Base-by-base conservation (phyloP, 257 asterid genomes). In the Primulina eburnea region DNA sequence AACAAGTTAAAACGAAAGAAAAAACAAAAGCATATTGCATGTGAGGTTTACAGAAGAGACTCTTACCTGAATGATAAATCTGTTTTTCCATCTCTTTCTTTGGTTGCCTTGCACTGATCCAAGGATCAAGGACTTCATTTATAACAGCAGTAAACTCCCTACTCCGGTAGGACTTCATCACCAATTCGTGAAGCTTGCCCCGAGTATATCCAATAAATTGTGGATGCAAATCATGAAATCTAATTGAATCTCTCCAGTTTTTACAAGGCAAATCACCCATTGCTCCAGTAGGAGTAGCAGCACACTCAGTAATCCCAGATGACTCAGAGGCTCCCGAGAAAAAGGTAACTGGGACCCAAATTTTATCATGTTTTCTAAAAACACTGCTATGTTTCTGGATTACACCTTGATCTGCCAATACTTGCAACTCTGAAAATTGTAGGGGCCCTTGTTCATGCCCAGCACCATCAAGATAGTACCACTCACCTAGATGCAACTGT, bases 111-210 rank as follows among this genome's bases (percentile, higher is more conserved):
- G 90, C 89, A 88, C 78, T 89, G 70, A 94, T 86, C 99, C 99
- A 94, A 56, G 99, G 99, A 88, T 94, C 95, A 69, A 94, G 86
- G 75, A 89, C 92, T 85, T 94, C 97, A 80, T 94, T 94, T 75
- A 94, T 91, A 60, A 97, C 99, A 69, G 99, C 97, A 82, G 95
- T 95, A 68, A 94, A 87, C 85, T 94, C 99, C 73, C 99, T 83
- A 73, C 98, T 86, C 86, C 89, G 91, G 87, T 91, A 91, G 37
- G 99, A 86, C 77, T 91, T 94, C 99, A 94, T 94, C 59, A 94
- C 95, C 80, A 94, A 84, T 77, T 94, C 97, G 73, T 94, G 99
- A 80, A 94, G 95, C 82, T 88, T 94, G 75, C 96, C 99, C 60
- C 92, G 90, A 67, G 97, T 88, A 82, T 77, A 89, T 71, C 97